Conservation (phyloP, 331 rosid species). For the Rosa hybrid region DNA sequence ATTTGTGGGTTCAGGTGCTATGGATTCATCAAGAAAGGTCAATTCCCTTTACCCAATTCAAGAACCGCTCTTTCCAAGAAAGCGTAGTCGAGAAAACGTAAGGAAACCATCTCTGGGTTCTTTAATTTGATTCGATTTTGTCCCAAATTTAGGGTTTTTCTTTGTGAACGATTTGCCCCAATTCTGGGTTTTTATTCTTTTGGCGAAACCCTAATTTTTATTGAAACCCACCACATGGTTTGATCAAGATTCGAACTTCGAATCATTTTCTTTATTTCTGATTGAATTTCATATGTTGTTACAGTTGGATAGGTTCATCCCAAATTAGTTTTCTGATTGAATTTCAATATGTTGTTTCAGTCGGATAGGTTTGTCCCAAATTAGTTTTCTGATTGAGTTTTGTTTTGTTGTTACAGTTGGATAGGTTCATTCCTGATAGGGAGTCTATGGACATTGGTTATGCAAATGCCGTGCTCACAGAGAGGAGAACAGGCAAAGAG, state of each 20-base stretch:
- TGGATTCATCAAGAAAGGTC: slow-evolving; percentile 30
- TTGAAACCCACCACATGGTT: background rate
- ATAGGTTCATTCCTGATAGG: slow-evolving; percentile 64
- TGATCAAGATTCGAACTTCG: background rate
- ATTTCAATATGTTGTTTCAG: slow-evolving; percentile 25
- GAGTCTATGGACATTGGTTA: slow-evolving; percentile 52
- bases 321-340: background rate
- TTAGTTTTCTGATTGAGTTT: background rate
- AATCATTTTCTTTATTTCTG: background rate
- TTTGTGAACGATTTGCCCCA: background rate
- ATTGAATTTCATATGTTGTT: background rate
- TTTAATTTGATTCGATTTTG: background rate
- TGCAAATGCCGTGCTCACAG: slow-evolving; percentile 54
- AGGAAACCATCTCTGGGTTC: background rate
- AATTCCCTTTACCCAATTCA: slow-evolving; percentile 50
- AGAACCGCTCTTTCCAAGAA: slow-evolving; percentile 51
- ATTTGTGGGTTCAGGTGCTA: slow-evolving; percentile 60
- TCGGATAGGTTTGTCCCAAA: slow-evolving; percentile 25
- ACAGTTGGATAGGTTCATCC: slow-evolving; percentile 40
- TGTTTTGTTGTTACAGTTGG: slow-evolving; percentile 42
- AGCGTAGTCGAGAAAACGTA: slow-evolving; percentile 56
- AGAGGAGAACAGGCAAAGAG: slow-evolving; percentile 43
- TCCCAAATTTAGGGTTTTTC: background rate
- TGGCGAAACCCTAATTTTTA: background rate
- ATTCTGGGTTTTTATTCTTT: background rate